These are phyloP conservation scores for Colletotrichum melonis DNA, from an alignment of 2,329 filamentous ascomycete genomes.

Conservation along the genomic window DNA sequence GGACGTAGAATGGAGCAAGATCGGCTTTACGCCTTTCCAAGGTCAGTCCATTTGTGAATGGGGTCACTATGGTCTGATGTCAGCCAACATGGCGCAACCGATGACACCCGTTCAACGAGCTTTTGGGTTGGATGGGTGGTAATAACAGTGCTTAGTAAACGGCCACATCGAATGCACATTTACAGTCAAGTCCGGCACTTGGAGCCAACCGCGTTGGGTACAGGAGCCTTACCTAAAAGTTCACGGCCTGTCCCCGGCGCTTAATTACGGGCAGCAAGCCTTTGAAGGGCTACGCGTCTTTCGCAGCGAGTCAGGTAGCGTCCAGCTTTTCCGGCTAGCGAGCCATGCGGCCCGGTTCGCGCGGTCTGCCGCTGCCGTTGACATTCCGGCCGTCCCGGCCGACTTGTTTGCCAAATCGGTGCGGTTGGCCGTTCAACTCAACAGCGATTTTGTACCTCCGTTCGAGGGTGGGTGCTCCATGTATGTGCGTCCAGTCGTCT, in stretches of 20 bases:
- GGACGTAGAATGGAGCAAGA: neutral
- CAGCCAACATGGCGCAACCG: neutral
- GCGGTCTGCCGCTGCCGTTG: slow-evolving; percentile 51
- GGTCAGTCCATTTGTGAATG: neutral
- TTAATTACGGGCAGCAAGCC: neutral
- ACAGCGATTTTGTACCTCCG: slow-evolving; percentile 76
- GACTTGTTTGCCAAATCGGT: slow-evolving; percentile 69
- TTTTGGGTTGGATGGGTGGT: neutral
- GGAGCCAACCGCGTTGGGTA: neutral
- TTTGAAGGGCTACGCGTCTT: neutral
- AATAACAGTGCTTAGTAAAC: neutral
- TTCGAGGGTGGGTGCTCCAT: slow-evolving; percentile 71
- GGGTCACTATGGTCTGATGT: neutral
- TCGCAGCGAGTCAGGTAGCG: neutral
- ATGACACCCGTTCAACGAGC: neutral
- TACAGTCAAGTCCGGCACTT: neutral
- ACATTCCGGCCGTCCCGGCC: slow-evolving; percentile 70
- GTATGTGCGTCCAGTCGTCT: slow-evolving; percentile 76
- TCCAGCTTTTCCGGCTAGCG: neutral
- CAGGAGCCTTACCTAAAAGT: neutral
- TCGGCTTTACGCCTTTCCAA: neutral
- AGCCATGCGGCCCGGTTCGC: neutral
- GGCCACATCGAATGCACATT: neutral
- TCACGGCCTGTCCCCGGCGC: neutral
- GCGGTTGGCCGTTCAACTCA: slow-evolving; percentile 70